These are phyloP conservation scores for Aspergillus sp. DNA, from an alignment of 2,329 filamentous ascomycete species.

Conservation along the genomic window DNA sequence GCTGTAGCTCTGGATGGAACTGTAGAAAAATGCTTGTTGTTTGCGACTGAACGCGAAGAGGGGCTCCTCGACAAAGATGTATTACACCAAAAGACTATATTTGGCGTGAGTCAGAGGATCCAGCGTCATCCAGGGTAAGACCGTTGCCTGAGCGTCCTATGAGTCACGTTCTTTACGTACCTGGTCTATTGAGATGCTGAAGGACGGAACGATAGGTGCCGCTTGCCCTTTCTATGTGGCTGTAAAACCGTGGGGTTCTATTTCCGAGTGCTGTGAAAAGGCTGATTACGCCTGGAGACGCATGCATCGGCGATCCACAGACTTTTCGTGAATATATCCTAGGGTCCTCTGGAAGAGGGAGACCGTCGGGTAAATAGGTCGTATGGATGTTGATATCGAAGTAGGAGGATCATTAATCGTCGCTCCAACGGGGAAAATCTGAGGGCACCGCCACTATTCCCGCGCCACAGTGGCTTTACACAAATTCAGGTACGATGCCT, in stretches of 20 bases:
- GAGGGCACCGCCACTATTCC: conserved; percentile 5
- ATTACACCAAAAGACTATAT: conserved; percentile 8
- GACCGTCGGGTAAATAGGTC: background rate
- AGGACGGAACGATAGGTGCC: background rate
- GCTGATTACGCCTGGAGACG: conserved; percentile 6
- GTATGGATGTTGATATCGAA: background rate
- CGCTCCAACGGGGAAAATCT: background rate
- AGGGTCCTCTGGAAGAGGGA: background rate
- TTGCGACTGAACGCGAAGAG: conserved; percentile 4
- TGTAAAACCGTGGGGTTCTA: conserved; percentile 11
- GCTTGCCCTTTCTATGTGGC: conserved; percentile 1
- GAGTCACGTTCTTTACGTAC: background rate
- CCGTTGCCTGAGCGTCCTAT: background rate
- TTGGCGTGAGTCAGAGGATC: background rate
- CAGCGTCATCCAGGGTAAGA: background rate
- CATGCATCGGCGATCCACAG: conserved; percentile 18
- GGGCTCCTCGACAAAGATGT: background rate
- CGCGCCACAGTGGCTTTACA: conserved; percentile 4
- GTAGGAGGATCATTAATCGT: too few species aligned
- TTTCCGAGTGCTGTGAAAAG: conserved; percentile 12
- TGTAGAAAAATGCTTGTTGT: conserved; percentile 12
- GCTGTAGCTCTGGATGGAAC: conserved; percentile 1
- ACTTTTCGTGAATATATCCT: background rate
- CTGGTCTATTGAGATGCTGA: conserved; percentile 1
- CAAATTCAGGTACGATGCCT: background rate